phyloP scores from a whole-genome alignment of 2,329 filamentous ascomycete genomes.

The Colletotrichum eleusines region DNA sequence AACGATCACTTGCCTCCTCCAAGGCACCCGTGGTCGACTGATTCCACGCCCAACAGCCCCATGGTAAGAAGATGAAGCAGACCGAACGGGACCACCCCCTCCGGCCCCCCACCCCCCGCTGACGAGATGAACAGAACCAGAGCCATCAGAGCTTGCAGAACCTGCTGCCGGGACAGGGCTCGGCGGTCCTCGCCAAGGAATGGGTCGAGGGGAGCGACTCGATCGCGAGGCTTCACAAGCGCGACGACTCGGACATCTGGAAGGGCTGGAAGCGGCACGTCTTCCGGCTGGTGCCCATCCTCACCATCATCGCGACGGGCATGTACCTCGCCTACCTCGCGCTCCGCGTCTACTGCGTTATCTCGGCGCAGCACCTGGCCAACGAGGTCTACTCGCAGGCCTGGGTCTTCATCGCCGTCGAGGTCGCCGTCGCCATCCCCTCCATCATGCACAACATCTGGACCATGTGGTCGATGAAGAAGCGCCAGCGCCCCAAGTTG shows the following conservation, averaged over 20 bases:
- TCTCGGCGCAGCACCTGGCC: constrained; percentile 60
- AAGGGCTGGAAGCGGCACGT: constrained; percentile 58
- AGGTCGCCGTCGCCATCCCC: constrained; percentile 65
- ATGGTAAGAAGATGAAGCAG: constrained; percentile 43
- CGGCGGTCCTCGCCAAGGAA: constrained; percentile 49
- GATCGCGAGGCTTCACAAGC: constrained; percentile 57
- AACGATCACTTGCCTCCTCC: constrained; percentile 38
- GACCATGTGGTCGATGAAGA: constrained; percentile 69
- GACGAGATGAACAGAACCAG: constrained; percentile 51
- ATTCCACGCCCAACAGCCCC: constrained; percentile 45
- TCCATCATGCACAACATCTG: constrained; percentile 68
- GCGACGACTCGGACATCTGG: constrained; percentile 59
- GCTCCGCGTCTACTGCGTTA: constrained; percentile 64
- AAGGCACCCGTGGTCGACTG: constrained; percentile 37
- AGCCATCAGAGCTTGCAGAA: constrained; percentile 57
- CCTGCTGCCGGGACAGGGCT: constrained; percentile 51
- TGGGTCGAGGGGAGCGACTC: constrained; percentile 49
- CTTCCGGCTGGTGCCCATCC: constrained; percentile 53
- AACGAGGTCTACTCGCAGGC: constrained; percentile 60
- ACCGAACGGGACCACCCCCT: background rate
- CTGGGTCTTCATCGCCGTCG: constrained; percentile 69
- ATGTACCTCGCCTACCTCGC: constrained; percentile 63
- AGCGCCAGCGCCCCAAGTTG: constrained; percentile 65
- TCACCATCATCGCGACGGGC: constrained; percentile 56
- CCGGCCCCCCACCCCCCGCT: background rate